Evolutionary conservation across 2,329 filamentous ascomycete genomes (phyloP), one percentile per base, ranked within the genome.

Genomic region (Fusarium duplospermum): DNA sequence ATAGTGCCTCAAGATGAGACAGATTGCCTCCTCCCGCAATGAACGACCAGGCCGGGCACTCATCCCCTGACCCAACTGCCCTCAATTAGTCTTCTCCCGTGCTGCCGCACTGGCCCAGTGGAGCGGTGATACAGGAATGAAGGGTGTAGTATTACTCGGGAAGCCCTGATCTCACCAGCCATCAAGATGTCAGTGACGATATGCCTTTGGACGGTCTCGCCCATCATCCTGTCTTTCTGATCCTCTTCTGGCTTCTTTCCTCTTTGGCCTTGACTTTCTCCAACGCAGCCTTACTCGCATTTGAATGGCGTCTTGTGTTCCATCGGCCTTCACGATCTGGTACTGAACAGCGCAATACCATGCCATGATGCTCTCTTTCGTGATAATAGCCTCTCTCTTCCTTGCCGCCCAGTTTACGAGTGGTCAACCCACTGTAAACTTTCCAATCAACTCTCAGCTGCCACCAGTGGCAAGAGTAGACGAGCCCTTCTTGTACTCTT

Each of bases 381-480:
- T 76, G 64, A 76, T 74, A 64, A 64, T 71, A 70, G 61, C 78
- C 76, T 67, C 74, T 69, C 62, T 76, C 69, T 70, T 83, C 56
- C 68, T 77, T 38, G 69, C 84, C 64, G 42, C 80, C 45, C 73
- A 72, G 31, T 73, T 83, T 36, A 81, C 80, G n/a, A 73, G 67
- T 40, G 81, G 84, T 62, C 78, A 81, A 20, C 89, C 89, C 13
- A 77, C 81, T 27, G 79, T 87, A 57, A 84, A 86, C 56, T 96
- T 95, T 76, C 94, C 94, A 1, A 87, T 97, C 81, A 97, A 96
- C 82, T 91, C 93, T 3, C 95, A 98, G 81, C 88, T 97, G 1
- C 94, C 94, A 35, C 92, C 93, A 4, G 92, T 95, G 62, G 94
- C 94, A 22, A 89, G 93, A 73, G 86, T 93, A 68, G 89, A 88